Percentiles rank a stretch among this genome's conserved stretches.
These are phyloP conservation scores for Calonectria naviculata DNA, from an alignment of 2,329 filamentous ascomycete species.

Conservation along the genomic window DNA sequence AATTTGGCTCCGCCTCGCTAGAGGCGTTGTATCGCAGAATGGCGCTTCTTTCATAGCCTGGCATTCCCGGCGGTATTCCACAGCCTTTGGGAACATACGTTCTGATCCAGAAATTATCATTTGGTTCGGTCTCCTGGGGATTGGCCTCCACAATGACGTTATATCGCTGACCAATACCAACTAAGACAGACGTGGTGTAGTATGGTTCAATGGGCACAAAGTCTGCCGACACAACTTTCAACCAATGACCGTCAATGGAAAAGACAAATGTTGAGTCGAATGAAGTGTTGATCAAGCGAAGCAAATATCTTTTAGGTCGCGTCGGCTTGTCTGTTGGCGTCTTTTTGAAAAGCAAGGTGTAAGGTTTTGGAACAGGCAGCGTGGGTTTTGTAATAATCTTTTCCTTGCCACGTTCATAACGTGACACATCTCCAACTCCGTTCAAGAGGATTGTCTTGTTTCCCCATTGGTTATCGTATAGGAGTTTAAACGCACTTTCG, in stretches of 20 bases:
- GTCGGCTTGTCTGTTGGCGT: constrained; percentile 30
- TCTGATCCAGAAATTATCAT: constrained; percentile 39
- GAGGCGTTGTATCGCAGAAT: constrained; percentile 29
- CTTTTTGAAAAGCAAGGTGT: constrained; percentile 30
- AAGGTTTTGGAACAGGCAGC: constrained; percentile 12
- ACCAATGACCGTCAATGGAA: constrained; percentile 36
- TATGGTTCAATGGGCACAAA: constrained; percentile 36
- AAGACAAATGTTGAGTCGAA: constrained; percentile 36
- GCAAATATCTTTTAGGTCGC: constrained; percentile 25
- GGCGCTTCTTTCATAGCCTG: constrained; percentile 28
- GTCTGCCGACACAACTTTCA: constrained; percentile 28
- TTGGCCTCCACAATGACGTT: constrained; percentile 34
- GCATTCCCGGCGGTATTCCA: background rate
- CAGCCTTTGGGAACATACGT: constrained; percentile 24
- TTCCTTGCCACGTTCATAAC: constrained; percentile 10
- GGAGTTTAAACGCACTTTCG: constrained; percentile 23
- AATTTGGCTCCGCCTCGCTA: constrained; percentile 8
- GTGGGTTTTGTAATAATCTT: background rate
- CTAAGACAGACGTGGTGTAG: constrained; percentile 20
- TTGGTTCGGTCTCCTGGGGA: constrained; percentile 15
- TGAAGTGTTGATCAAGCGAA: constrained; percentile 35
- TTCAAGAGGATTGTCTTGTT: constrained; percentile 36
- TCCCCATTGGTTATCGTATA: constrained; percentile 1
- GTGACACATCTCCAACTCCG: constrained; percentile 26
- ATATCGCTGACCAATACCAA: constrained; percentile 35